Conservation (phyloP, 1,284 basidiomycete genomes). For the Athelia sp. region DNA sequence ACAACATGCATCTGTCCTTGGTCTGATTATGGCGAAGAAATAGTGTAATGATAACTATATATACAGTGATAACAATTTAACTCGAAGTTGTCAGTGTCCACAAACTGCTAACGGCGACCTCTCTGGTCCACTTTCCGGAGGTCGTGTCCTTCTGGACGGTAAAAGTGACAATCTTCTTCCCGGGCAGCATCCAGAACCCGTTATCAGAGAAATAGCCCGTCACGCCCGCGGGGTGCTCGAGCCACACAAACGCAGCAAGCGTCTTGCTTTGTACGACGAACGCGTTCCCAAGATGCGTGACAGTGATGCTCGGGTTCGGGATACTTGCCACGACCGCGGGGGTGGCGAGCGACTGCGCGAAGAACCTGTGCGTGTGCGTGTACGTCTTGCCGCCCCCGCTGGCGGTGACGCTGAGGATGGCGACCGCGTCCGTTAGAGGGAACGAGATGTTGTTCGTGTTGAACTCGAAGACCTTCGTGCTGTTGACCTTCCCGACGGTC, state of each 20-base stretch:
- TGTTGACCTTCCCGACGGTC: conserved; percentile 26
- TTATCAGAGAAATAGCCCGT: conserved; percentile 38
- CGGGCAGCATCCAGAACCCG: conserved; percentile 33
- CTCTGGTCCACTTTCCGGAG: neutral
- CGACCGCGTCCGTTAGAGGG: neutral
- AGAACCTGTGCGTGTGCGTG: conserved; percentile 22
- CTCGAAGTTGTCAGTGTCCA: neutral
- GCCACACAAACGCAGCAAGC: conserved; percentile 34
- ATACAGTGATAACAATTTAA: no score
- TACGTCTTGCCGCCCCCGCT: neutral
- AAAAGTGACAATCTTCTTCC: conserved; percentile 10
- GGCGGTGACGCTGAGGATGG: neutral
- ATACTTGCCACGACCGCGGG: conserved; percentile 17
- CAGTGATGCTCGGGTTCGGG: conserved; percentile 27
- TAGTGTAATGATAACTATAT: no score
- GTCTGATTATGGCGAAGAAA: no score
- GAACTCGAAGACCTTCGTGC: conserved; percentile 28
- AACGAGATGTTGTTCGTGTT: neutral
- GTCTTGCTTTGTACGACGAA: conserved; percentile 32
- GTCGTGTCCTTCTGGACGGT: neutral
- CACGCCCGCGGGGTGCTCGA: conserved; percentile 33
- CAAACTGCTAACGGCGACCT: neutral
- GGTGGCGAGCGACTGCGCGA: conserved; percentile 27
- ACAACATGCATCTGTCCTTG: no score
- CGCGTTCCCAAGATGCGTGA: conserved; percentile 20